Conservation (phyloP, 2,329 filamentous ascomycete species). For the Talaromyces islandicus region DNA sequence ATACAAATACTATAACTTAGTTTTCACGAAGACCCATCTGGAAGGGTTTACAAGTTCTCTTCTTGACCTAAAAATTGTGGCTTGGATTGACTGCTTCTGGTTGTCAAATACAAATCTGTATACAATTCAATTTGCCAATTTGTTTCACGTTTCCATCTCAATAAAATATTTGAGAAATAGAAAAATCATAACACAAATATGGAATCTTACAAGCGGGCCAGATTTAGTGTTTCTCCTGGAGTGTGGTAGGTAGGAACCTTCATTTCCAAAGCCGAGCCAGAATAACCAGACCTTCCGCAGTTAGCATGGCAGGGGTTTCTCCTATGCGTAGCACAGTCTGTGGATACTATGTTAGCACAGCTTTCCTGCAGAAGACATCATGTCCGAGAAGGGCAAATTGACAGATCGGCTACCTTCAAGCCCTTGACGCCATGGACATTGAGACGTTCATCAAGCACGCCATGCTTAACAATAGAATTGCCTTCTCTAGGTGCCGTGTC, state of each 20-base stretch:
- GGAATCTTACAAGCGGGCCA: slow-evolving; percentile 22
- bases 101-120: not conserved
- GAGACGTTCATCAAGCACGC: slow-evolving; percentile 66
- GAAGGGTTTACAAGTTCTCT: not conserved
- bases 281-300: slow-evolving; percentile 68
- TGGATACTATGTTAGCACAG: not conserved
- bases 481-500: slow-evolving; percentile 69
- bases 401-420: slow-evolving; percentile 70
- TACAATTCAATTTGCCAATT: not conserved
- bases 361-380: not conserved
- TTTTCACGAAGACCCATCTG: not conserved
- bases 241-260: slow-evolving; percentile 61
- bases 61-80: not conserved
- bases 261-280: slow-evolving; percentile 68
- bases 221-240: slow-evolving; percentile 31
- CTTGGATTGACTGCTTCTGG: not conserved
- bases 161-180: not conserved
- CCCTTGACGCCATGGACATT: slow-evolving; percentile 73
- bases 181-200: not conserved
- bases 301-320: slow-evolving; percentile 66
- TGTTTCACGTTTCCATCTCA: not conserved
- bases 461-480: slow-evolving; percentile 72
- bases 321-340: slow-evolving; percentile 67
- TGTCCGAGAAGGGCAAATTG: slow-evolving; percentile 56
- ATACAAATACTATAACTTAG: not conserved